Percentiles rank a stretch among this genome's conserved stretches.
phyloP scores from a whole-genome alignment of 108 stramenopile species.

The Skeletonema marinoi region DNA sequence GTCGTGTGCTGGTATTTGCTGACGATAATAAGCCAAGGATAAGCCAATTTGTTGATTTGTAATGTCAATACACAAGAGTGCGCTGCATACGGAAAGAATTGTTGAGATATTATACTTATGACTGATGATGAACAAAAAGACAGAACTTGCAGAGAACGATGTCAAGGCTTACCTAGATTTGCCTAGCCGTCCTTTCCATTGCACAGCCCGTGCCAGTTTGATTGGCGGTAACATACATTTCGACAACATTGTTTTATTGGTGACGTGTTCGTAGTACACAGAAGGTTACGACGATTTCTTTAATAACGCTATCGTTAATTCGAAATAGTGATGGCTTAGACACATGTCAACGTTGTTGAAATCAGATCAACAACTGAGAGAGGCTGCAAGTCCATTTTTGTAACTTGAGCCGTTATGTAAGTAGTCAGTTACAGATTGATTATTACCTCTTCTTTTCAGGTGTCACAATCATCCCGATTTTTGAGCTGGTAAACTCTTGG shows the following conservation, averaged over 20 bases:
- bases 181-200: conserved; percentile 25
- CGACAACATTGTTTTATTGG: conserved; percentile 14
- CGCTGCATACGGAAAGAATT: conserved; percentile 3
- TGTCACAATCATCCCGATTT: too few species aligned
- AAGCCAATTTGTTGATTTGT: conserved; percentile 26
- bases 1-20: neutral
- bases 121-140: neutral
- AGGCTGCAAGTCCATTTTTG: neutral
- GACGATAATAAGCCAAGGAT: conserved; percentile 28
- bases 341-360: neutral
- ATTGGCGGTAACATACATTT: conserved; percentile 25
- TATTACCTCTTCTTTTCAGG: neutral
- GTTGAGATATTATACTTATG: neutral
- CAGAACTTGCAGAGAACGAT: neutral
- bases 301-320: neutral
- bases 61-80: conserved; percentile 31
- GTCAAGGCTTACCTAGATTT: conserved; percentile 24
- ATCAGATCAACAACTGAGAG: too few species aligned
- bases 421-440: neutral
- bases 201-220: conserved; percentile 18
- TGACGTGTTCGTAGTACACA: neutral
- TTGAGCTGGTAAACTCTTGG: too few species aligned
- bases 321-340: neutral
- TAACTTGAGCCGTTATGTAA: neutral
- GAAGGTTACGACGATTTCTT: neutral